These are phyloP conservation scores for Arthonia radiata DNA, from an alignment of 495 filamentous ascomycete species.

Conservation along the genomic window DNA sequence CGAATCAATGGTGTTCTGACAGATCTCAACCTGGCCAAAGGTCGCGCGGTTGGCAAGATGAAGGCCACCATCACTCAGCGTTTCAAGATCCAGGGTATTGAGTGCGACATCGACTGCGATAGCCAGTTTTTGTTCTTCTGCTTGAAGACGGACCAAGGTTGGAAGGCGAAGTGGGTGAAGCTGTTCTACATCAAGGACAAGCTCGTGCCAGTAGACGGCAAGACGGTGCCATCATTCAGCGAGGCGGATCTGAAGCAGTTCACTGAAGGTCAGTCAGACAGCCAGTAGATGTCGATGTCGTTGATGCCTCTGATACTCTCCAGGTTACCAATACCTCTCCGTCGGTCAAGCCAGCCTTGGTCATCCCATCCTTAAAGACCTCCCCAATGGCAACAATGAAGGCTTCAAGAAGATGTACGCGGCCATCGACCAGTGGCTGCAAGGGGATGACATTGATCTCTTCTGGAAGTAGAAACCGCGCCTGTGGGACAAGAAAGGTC, in stretches of 20 bases:
- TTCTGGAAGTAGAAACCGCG: too few relatives aligned
- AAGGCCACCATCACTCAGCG: constrained; percentile 47
- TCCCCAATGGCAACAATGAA: too few relatives aligned
- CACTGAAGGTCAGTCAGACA: too few relatives aligned
- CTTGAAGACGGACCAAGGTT: constrained; percentile 17
- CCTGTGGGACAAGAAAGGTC: too few relatives aligned
- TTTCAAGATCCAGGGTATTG: constrained; percentile 21
- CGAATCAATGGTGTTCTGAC: constrained; percentile 32
- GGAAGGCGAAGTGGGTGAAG: constrained; percentile 34
- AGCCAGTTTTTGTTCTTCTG: constrained; percentile 41
- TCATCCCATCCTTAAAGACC: too few relatives aligned
- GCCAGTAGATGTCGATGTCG: too few relatives aligned
- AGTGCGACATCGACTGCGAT: constrained; percentile 36
- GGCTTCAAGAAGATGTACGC: too few relatives aligned
- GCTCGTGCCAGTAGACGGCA: constrained; percentile 29
- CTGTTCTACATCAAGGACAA: constrained; percentile 51
- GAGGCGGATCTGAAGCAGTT: constrained; percentile 20
- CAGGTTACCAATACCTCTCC: too few relatives aligned
- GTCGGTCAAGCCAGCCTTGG: too few relatives aligned
- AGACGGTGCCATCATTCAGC: constrained; percentile 20
- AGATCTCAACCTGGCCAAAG: constrained; percentile 21
- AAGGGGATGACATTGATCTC: too few relatives aligned
- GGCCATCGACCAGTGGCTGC: too few relatives aligned
- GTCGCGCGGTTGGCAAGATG: constrained; percentile 43
- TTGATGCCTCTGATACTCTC: too few relatives aligned